These are phyloP conservation scores for Tuber microsphaerosporum DNA, from an alignment of 495 filamentous ascomycete genomes.

Conservation along the genomic window DNA sequence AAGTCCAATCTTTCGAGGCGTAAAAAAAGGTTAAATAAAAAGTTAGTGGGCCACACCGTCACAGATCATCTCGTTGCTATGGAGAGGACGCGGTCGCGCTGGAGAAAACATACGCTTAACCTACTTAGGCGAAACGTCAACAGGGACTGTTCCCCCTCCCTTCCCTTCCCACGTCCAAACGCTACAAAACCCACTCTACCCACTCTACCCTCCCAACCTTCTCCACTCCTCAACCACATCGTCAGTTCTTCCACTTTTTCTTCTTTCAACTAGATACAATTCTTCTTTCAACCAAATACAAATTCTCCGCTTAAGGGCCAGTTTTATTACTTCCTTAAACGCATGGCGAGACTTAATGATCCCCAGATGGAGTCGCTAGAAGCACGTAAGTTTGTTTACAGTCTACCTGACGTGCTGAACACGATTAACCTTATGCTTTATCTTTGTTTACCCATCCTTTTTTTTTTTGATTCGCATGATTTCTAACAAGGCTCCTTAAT, in stretches of 20 bases:
- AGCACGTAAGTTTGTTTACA: constrained; percentile 55
- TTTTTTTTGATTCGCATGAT: not conserved
- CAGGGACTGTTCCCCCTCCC: constrained; percentile 20
- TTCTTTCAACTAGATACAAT: constrained; percentile 23
- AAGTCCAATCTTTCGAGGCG: not conserved
- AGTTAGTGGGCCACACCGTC: constrained; percentile 14
- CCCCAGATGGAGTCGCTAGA: constrained; percentile 65
- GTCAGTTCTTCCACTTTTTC: constrained; percentile 10
- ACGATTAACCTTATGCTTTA: constrained; percentile 2
- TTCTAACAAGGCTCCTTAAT: not conserved
- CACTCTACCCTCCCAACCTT: constrained; percentile 8
- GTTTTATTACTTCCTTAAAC: constrained; percentile 36
- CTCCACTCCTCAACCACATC: constrained; percentile 15
- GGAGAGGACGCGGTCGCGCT: constrained; percentile 28
- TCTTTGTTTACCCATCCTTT: not conserved
- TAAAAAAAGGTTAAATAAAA: constrained; percentile 1
- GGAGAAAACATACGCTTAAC: constrained; percentile 19
- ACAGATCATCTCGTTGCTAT: constrained; percentile 17
- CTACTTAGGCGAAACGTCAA: constrained; percentile 41
- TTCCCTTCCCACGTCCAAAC: constrained; percentile 12
- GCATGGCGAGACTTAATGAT: constrained; percentile 92
- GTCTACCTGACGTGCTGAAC: constrained; percentile 18
- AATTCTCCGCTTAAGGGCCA: constrained; percentile 15
- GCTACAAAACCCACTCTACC: constrained; percentile 14
- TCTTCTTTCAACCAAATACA: constrained; percentile 21